phyloP scores from a whole-genome alignment of 805 yeast species.

The Wickerhamiella musiphila region DNA sequence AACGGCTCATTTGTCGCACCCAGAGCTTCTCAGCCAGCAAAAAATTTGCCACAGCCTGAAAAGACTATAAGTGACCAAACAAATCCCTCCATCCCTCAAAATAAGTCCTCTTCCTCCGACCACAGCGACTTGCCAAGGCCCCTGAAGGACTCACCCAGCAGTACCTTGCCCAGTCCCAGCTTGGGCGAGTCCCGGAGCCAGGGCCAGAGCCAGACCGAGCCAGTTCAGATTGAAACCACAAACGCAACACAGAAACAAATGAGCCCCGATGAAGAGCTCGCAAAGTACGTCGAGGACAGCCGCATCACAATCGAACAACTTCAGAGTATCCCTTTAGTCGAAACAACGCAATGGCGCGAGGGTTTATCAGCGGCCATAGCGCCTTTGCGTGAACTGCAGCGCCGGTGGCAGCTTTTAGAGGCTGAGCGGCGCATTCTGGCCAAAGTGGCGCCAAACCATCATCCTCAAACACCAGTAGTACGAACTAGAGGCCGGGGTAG shows the following conservation, averaged over 20 bases:
- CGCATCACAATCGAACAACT: constrained; percentile 5
- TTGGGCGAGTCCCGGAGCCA: too few relatives aligned
- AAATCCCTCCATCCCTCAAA: too few relatives aligned
- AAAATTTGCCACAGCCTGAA: too few relatives aligned
- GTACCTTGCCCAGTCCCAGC: too few relatives aligned
- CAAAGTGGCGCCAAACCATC: constrained; percentile 3
- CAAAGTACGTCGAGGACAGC: constrained; percentile 2
- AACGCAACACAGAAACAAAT: not conserved
- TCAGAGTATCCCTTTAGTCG: constrained; percentile 8
- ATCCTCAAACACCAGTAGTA: not conserved
- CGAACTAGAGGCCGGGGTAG: constrained; percentile 9
- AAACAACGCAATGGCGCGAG: constrained; percentile 8
- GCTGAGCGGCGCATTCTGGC: constrained; percentile 5
- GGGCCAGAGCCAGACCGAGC: too few relatives aligned
- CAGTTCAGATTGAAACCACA: not conserved
- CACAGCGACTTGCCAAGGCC: too few relatives aligned
- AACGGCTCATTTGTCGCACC: too few relatives aligned
- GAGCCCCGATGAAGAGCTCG: constrained; percentile 5
- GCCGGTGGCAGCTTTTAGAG: constrained; percentile 10
- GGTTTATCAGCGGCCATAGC: constrained; percentile 6
- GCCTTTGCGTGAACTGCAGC: constrained; percentile 9
- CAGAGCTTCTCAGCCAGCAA: too few relatives aligned
- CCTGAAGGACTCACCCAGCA: too few relatives aligned
- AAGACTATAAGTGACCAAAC: too few relatives aligned
- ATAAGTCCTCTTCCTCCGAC: too few relatives aligned